A percentile compares a stretch with the other conserved stretches of the same genome.
Conservation (phyloP, 176 grass and related monocot genomes). For the Phyllostachys edulis region DNA sequence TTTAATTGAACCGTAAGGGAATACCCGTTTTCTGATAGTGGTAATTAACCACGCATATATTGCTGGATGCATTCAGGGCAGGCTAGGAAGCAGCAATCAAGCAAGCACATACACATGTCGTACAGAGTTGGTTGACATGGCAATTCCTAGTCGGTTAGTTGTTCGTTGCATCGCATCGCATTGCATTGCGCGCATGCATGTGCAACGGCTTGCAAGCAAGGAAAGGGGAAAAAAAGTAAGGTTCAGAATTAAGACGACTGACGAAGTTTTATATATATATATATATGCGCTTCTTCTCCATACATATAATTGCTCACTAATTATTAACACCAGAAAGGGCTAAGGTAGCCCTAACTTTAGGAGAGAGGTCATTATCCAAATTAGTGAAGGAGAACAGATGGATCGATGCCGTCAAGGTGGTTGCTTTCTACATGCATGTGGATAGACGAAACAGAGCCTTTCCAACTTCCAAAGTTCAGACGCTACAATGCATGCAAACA, state of each 20-base stretch:
- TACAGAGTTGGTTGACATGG: slow-evolving; percentile 26
- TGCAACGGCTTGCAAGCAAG: background rate
- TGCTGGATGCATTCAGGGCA: no score
- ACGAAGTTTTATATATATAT: no score
- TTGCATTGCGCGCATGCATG: background rate
- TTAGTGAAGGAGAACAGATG: background rate
- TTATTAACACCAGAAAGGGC: background rate
- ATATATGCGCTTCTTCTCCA: no score
- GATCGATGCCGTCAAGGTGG: background rate
- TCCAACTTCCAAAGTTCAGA: background rate
- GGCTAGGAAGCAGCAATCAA: background rate
- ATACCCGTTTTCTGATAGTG: no score
- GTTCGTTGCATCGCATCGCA: slow-evolving; percentile 19
- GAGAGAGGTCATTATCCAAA: slow-evolving; percentile 40
- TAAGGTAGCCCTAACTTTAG: slow-evolving; percentile 18
- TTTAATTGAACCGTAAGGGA: no score
- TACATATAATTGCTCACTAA: no score
- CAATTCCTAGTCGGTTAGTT: slow-evolving; percentile 19
- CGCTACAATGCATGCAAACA: background rate
- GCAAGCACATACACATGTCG: no score
- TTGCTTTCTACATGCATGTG: slow-evolving; percentile 3
- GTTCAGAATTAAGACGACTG: background rate
- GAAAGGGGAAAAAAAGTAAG: background rate
- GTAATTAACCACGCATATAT: background rate
- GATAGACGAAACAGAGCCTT: background rate